Percentiles rank a stretch among this genome's conserved stretches.
Evolutionary conservation across 495 filamentous ascomycete species (phyloP).

Genomic region (Daldinia concentrica): DNA sequence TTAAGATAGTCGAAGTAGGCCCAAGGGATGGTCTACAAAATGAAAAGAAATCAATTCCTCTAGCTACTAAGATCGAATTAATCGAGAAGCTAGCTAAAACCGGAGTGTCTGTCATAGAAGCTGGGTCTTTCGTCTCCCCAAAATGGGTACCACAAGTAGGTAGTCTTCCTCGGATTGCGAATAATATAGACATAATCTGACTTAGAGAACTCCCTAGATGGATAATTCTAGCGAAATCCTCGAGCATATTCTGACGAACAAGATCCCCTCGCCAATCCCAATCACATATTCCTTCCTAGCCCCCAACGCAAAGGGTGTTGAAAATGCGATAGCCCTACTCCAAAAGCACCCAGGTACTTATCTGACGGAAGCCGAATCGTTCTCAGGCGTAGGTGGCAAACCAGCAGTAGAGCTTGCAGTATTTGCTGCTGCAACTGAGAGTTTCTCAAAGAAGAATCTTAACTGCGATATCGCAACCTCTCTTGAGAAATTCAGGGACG

Average conservation of each 20-base stretch:
- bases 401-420: slow-evolving; percentile 81
- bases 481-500: slow-evolving; percentile 75
- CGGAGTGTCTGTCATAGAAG: slow-evolving; percentile 88
- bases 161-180: slow-evolving; percentile 27
- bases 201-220: slow-evolving; percentile 70
- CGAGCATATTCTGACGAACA: slow-evolving; percentile 72
- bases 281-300: slow-evolving; percentile 94
- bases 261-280: slow-evolving; percentile 69
- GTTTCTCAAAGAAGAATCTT: slow-evolving; percentile 89
- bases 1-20: slow-evolving; percentile 88
- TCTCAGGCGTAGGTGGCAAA: slow-evolving; percentile 42
- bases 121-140: slow-evolving; percentile 91
- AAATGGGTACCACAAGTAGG: slow-evolving; percentile 97
- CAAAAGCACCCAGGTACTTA: slow-evolving; percentile 50
- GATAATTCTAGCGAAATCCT: slow-evolving; percentile 87
- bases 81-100: slow-evolving; percentile 83
- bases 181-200: slow-evolving; percentile 9
- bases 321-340: slow-evolving; percentile 60
- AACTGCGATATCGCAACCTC: slow-evolving; percentile 89
- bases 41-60: slow-evolving; percentile 82
- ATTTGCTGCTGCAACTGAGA: slow-evolving; percentile 91
- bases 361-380: slow-evolving; percentile 49
- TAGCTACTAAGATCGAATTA: slow-evolving; percentile 86
- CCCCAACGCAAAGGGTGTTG: slow-evolving; percentile 84
- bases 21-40: slow-evolving; percentile 96